Base-by-base conservation (phyloP, 2,329 filamentous ascomycete genomes). In the Penicillium sp. region DNA sequence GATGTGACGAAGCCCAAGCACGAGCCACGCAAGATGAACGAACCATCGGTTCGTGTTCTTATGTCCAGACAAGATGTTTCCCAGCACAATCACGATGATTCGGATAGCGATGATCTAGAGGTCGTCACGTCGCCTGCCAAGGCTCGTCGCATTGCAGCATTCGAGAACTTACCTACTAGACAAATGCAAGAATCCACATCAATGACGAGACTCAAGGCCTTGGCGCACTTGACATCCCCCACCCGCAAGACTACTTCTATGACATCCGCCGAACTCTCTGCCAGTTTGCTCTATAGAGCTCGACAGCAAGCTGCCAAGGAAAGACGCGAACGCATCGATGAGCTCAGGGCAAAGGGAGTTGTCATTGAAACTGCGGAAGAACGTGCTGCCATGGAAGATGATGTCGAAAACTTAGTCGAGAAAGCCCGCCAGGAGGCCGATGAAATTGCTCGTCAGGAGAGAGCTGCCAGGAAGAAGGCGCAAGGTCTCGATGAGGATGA, bases 321-420 rank as follows among this genome's bases (percentile, higher is more conserved):
- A 68, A 85, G 90, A 47, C 83, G 89, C 53, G 86, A 89, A 60
- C 87, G 87, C 49, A 80, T 97, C 18, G 84, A 90, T 50, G 81
- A 86, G 60, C 80, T 99, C 36, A 85, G 83, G 63, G 86, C 87
- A 10, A 90, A 88, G 70, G 94, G 94, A 7, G 81, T 96, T 24
- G 76, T 87, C 22, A 79, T 97, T 16, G 87, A 92, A 69, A 96
- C 89, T 0, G 84, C 86, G 2, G 92, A 96, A 70, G 92, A 99
- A 69, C 84, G 89, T 18, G 88, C 92, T 65, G 83, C 84, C 30
- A 88, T 95, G 67, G 84, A 90, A 69, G 85, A 88, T 51, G 85
- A 92, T 53, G 84, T 96, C 11, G 94, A 97, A 62, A 88, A 96
- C 64, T 81, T 97, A 54, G 83, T 97, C 24, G 87, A 92, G 43